A percentile compares a stretch with the other conserved stretches of the same genome.
Evolutionary conservation across 140 eudicot species (phyloP).

Genomic region (Flaveria floridana): DNA sequence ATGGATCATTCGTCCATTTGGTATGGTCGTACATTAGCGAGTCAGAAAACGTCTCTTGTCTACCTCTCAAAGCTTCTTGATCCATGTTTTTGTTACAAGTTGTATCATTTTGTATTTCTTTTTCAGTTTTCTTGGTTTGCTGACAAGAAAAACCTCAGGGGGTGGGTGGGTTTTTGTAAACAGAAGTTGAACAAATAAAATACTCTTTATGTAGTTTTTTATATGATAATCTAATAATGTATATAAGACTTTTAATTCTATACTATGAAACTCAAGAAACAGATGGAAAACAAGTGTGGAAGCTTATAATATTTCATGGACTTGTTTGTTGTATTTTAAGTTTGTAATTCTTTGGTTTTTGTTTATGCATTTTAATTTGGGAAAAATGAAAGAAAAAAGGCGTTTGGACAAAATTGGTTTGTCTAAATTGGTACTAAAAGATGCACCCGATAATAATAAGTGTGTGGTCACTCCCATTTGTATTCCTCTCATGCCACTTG

Average conservation of each 20-base stretch:
- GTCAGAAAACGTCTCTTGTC: background rate
- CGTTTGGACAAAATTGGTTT: conserved; percentile 5
- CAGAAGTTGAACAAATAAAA: conserved; percentile 22
- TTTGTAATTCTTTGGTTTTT: background rate
- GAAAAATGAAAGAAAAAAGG: conserved; percentile 5
- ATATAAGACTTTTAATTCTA: conserved; percentile 9
- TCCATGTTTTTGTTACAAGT: no score
- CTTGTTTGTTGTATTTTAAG: background rate
- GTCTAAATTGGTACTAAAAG: conserved; percentile 21
- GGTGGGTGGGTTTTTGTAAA: conserved; percentile 21
- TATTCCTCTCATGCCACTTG: background rate
- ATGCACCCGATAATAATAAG: conserved; percentile 1
- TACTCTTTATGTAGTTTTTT: conserved; percentile 26
- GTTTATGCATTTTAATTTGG: background rate
- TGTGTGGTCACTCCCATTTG: conserved; percentile 25
- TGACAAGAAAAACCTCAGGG: conserved; percentile 28
- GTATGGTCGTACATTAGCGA: conserved; percentile 20
- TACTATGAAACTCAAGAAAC: no score
- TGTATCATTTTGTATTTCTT: conserved; percentile 35
- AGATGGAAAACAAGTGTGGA: no score
- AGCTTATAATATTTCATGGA: background rate
- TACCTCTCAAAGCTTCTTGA: no score
- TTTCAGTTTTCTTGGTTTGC: conserved; percentile 24
- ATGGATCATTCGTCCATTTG: conserved; percentile 24
- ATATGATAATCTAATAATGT: conserved; percentile 25